These are phyloP conservation scores for Paspalum vaginatum DNA, from an alignment of 176 grass and related monocot species.

Conservation along the genomic window DNA sequence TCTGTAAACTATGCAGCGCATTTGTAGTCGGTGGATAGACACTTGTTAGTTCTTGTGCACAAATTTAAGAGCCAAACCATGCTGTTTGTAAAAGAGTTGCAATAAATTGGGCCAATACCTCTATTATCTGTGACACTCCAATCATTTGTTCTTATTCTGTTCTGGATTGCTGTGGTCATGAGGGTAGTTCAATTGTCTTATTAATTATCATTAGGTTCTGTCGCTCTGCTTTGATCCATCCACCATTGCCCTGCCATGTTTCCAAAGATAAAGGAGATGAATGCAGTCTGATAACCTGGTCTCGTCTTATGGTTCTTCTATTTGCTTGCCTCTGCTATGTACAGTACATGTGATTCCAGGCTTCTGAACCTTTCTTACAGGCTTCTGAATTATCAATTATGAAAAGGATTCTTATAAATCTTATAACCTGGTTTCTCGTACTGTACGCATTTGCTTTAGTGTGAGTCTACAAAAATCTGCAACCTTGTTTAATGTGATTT, in stretches of 20 bases:
- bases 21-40: background rate
- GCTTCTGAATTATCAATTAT: background rate
- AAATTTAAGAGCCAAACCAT: background rate
- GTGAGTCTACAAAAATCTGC: too few relatives aligned
- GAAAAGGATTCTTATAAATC: background rate
- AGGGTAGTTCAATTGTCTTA: background rate
- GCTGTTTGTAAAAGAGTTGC: slow-evolving; percentile 14
- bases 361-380: background rate
- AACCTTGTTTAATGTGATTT: background rate
- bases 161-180: background rate
- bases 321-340: background rate
- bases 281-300: background rate
- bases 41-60: slow-evolving; percentile 15
- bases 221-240: background rate
- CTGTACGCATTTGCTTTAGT: too few relatives aligned
- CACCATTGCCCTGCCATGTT: background rate
- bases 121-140: background rate
- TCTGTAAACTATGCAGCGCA: background rate
- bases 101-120: background rate
- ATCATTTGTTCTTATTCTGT: background rate
- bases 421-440: background rate
- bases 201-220: background rate
- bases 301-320: background rate
- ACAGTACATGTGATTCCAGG: background rate
- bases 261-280: background rate